Evolutionary conservation across 331 rosid genomes (phyloP).

Genomic region (Pyrus hybrid): DNA sequence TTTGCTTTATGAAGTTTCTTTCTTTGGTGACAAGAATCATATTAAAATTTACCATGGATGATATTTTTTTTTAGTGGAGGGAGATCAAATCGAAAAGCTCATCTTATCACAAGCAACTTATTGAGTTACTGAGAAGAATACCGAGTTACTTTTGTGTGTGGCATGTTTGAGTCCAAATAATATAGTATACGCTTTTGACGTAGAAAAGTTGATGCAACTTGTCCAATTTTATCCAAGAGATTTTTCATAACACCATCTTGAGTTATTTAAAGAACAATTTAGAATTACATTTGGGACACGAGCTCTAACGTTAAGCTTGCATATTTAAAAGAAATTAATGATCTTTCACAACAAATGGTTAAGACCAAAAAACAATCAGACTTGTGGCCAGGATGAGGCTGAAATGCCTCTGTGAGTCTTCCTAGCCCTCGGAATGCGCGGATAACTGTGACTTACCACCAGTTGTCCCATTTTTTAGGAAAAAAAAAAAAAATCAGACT

Average conservation of each 20-base stretch:
- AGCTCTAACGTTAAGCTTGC: no score
- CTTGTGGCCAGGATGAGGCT: no score
- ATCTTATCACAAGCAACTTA: background rate
- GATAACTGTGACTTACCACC: accelerated
- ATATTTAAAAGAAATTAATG: no score
- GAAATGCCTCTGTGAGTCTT: no score
- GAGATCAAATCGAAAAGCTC: background rate
- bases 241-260: background rate
- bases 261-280: background rate
- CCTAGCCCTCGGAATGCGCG: accelerated
- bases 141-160: no score
- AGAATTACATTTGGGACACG: no score
- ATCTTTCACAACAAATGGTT: no score
- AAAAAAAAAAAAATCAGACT: no score
- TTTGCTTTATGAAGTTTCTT: background rate
- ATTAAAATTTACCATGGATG: background rate
- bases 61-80: background rate
- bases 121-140: background rate
- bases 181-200: background rate
- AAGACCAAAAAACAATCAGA: no score
- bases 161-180: background rate
- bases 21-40: background rate
- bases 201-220: background rate
- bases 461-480: no score
- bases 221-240: background rate